These are phyloP conservation scores for Wilcoxina mikolae DNA, from an alignment of 495 filamentous ascomycete species.

Conservation along the genomic window DNA sequence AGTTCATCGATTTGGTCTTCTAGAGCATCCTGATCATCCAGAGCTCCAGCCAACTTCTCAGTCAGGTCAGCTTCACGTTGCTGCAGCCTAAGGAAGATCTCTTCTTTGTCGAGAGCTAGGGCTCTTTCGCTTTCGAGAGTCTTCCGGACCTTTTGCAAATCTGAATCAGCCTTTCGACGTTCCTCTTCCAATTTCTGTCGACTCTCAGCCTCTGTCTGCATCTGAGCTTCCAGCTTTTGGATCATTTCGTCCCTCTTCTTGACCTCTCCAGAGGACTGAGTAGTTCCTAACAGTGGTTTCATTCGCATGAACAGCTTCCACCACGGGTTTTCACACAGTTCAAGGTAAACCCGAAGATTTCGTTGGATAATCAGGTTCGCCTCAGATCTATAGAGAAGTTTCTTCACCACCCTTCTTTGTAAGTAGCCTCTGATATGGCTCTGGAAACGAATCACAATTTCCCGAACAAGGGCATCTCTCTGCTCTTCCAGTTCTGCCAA, in stretches of 20 bases:
- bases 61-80: constrained; percentile 71
- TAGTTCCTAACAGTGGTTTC: constrained; percentile 77
- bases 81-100: constrained; percentile 93
- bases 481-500: constrained; percentile 93
- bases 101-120: constrained; percentile 90
- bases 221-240: constrained; percentile 63
- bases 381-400: constrained; percentile 83
- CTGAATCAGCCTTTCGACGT: constrained; percentile 66
- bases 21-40: constrained; percentile 85
- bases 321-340: constrained; percentile 85
- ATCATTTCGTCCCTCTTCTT: constrained; percentile 92
- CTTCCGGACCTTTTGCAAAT: constrained; percentile 78
- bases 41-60: constrained; percentile 82
- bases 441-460: constrained; percentile 90
- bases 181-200: constrained; percentile 82
- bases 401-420: constrained; percentile 73
- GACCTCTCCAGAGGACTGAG: constrained; percentile 75
- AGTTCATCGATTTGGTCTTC: constrained; percentile 87
- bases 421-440: constrained; percentile 79
- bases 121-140: constrained; percentile 89
- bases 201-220: constrained; percentile 59
- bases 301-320: constrained; percentile 92
- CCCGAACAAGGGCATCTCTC: constrained; percentile 75
- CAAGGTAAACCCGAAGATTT: constrained; percentile 77
- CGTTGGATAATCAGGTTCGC: constrained; percentile 88